Evolutionary conservation across 495 filamentous ascomycete species (phyloP), one percentile per base, ranked within the genome.

Genomic region (Neurospora sp.): DNA sequence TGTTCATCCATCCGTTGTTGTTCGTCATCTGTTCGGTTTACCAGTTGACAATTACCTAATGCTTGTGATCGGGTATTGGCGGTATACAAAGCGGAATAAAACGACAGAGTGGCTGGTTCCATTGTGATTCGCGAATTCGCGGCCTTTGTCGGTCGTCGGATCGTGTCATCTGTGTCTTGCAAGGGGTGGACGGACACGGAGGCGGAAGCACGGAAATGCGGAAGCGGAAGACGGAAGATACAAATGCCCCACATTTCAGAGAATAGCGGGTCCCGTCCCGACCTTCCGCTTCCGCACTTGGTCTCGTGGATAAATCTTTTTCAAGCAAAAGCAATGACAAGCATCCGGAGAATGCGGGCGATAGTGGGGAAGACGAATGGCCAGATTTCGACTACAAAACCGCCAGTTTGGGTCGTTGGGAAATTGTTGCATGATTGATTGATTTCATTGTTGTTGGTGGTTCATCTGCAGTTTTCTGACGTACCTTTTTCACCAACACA

Each of bases 221-320:
- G 76, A 77, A 75, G 39, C 77, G 77, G 76, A 76, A 73, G 40
- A 59, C 20, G 39, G 71, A 70, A 73, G 23, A 31, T 66, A 35
- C 1, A 4, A 31, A 18, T 37, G 7, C 12, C 54, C 54, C 11
- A 31, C 12, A 23, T 20, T 14, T 23, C 4, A 12, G 4, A 23
- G 7, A n/a, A 48, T 7, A 48, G 46, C 46, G 46, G 46, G 48
- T 59, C 48, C 23, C 20, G n/a, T 27, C 5, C 48, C 12, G 54
- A 62, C 54, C 54, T 31, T 62, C 54, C 54, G 54, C 23, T 62
- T 62, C 48, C 48, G 48, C 46, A 11, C 23, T 16, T 62, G 54
- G 20, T 35, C 54, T 9, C 54, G 27, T 18, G 27, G 3, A 37
- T 8, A 18, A 18, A 66, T 18, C 11, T 16, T 62, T 35, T 66